phyloP scores from a whole-genome alignment of 345 rosid species.

The Bretschneidera sinensis region DNA sequence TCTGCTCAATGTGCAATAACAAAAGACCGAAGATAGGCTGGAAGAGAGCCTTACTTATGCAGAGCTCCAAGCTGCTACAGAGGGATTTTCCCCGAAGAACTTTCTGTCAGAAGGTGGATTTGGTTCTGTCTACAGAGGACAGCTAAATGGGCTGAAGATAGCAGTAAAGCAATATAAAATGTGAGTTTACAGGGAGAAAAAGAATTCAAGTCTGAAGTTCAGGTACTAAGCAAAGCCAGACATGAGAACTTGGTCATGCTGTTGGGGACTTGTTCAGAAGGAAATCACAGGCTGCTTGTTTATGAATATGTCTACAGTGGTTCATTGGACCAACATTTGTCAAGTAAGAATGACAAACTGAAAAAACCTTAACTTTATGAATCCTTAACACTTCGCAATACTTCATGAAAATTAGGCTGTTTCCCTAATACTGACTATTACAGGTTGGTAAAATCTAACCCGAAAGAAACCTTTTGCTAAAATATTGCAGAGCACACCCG shows the following conservation, averaged over 20 bases:
- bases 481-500: conserved; percentile 40
- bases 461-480: too few relatives aligned
- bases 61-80: conserved; percentile 53
- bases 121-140: conserved; percentile 54
- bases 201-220: conserved; percentile 64
- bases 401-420: too few relatives aligned
- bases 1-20: conserved; percentile 51
- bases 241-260: conserved; percentile 58
- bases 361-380: not conserved
- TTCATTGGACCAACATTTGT: conserved; percentile 57
- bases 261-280: conserved; percentile 57
- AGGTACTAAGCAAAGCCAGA: conserved; percentile 52
- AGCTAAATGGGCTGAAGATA: conserved; percentile 36
- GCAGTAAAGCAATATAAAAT: conserved; percentile 60
- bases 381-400: too few relatives aligned
- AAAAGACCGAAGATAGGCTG: conserved; percentile 48
- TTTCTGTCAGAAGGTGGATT: conserved; percentile 68
- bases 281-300: conserved; percentile 49
- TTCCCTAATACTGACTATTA: too few relatives aligned
- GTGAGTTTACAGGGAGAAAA: conserved; percentile 60
- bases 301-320: conserved; percentile 60
- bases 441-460: not conserved
- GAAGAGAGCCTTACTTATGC: conserved; percentile 47
- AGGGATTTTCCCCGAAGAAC: conserved; percentile 37
- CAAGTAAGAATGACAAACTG: conserved; percentile 30